phyloP scores from a whole-genome alignment of 257 asterid species.

The Plectranthus barbatus region DNA sequence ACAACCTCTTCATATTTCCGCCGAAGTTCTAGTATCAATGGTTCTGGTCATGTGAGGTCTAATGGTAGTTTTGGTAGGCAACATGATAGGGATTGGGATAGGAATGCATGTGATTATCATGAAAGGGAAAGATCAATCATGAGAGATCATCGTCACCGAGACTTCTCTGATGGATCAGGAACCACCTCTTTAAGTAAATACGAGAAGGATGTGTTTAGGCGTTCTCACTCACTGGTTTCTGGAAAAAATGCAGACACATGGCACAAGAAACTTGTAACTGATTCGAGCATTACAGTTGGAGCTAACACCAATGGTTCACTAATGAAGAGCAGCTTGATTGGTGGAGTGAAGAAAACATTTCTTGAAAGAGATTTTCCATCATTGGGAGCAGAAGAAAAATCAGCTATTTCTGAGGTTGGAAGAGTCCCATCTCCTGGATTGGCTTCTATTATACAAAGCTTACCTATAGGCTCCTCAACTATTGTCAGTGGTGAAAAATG shows the following conservation, averaged over 20 bases:
- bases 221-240: slow-evolving; percentile 39
- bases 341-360: slow-evolving; percentile 30
- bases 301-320: slow-evolving; percentile 17
- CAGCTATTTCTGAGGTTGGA: slow-evolving; percentile 38
- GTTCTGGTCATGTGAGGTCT: slow-evolving; percentile 42
- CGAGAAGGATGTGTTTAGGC: slow-evolving; percentile 30
- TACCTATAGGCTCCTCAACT: slow-evolving; percentile 40
- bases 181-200: slow-evolving; percentile 20
- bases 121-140: slow-evolving; percentile 31
- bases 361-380: slow-evolving; percentile 57
- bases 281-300: slow-evolving; percentile 13
- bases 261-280: slow-evolving; percentile 29
- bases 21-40: slow-evolving; percentile 57
- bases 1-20: slow-evolving; percentile 43
- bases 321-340: slow-evolving; percentile 23
- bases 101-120: slow-evolving; percentile 34
- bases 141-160: slow-evolving; percentile 24
- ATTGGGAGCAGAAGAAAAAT: slow-evolving; percentile 52
- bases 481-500: slow-evolving; percentile 51
- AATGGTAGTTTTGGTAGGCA: slow-evolving; percentile 53
- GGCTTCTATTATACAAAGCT: slow-evolving; percentile 41
- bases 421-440: slow-evolving; percentile 67
- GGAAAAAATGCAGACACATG: slow-evolving; percentile 33
- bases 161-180: slow-evolving; percentile 23
- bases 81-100: slow-evolving; percentile 50